phyloP scores from a whole-genome alignment of 2,329 filamentous ascomycete genomes.

The Diaporthe sp. region DNA sequence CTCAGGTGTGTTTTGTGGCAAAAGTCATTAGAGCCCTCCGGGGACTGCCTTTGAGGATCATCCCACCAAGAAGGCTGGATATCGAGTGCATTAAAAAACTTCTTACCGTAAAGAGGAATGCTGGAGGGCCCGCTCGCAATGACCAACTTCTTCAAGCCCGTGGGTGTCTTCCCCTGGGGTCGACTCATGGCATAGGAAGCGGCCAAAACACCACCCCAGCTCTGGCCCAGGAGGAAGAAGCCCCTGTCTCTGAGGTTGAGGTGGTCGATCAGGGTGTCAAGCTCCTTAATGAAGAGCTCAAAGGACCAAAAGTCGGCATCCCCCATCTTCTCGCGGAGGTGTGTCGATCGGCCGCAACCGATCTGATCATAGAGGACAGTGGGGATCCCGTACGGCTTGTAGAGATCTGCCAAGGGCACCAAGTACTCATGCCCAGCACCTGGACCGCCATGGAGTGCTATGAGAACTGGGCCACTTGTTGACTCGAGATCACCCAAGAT shows the following conservation, averaged over 20 bases:
- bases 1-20: not conserved
- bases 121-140: slow-evolving; percentile 45
- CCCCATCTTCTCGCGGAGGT: slow-evolving; percentile 55
- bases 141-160: slow-evolving; percentile 44
- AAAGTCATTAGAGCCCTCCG: not conserved
- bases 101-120: slow-evolving; percentile 42
- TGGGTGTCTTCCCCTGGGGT: slow-evolving; percentile 37
- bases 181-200: slow-evolving; percentile 38
- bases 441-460: slow-evolving; percentile 56
- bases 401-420: slow-evolving; percentile 38
- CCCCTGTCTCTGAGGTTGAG: slow-evolving; percentile 39
- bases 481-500: slow-evolving; percentile 20
- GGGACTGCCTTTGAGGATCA: not conserved
- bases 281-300: slow-evolving; percentile 45
- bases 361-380: slow-evolving; percentile 68
- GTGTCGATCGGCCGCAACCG: slow-evolving; percentile 62
- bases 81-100: no score
- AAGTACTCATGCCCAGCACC: slow-evolving; percentile 61
- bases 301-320: slow-evolving; percentile 43
- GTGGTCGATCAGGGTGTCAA: slow-evolving; percentile 45
- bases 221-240: slow-evolving; percentile 41
- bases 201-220: slow-evolving; percentile 36
- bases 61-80: not conserved
- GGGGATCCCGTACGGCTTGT: slow-evolving; percentile 46
- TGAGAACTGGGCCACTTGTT: slow-evolving; percentile 22